Evolutionary conservation across 495 filamentous ascomycete species (phyloP).

Genomic region (Neurospora sp.): DNA sequence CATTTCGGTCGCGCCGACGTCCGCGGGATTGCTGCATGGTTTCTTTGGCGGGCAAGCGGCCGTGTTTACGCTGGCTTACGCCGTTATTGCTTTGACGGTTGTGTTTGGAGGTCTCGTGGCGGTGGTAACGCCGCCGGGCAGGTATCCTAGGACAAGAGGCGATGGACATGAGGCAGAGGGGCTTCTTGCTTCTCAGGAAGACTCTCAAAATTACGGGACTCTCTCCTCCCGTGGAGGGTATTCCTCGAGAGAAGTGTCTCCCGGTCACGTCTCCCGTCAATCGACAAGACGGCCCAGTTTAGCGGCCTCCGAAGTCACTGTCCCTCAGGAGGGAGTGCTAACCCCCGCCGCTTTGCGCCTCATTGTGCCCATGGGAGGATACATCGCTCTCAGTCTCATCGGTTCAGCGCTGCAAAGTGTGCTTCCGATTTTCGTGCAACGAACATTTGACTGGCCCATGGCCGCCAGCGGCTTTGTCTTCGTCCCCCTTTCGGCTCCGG

Average conservation of each 20-base stretch:
- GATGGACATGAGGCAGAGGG: neutral
- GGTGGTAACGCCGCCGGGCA: neutral
- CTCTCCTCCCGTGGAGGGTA: neutral
- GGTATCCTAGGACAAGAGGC: neutral
- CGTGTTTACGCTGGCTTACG: conserved; percentile 19
- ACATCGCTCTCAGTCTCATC: conserved; percentile 15
- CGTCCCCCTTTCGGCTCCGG: conserved; percentile 16
- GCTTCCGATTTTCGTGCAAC: conserved; percentile 15
- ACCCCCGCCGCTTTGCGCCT: conserved; percentile 1
- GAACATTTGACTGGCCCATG: conserved; percentile 13
- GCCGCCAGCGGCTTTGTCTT: conserved; percentile 10
- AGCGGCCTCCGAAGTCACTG: neutral
- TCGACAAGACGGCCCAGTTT: neutral
- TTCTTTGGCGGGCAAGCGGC: conserved; percentile 1
- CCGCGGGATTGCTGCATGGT: conserved; percentile 13
- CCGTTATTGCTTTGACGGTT: conserved; percentile 5
- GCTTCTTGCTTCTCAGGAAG: neutral
- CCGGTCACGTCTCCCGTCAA: neutral
- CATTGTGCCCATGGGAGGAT: conserved; percentile 15
- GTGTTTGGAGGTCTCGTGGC: conserved; percentile 8
- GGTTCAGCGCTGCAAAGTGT: conserved; percentile 16
- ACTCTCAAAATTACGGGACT: conserved; percentile 12
- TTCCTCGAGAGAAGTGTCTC: neutral
- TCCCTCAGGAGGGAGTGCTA: neutral
- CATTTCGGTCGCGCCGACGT: conserved; percentile 11